Base-by-base conservation (phyloP, 164 flowering plant species). In the Platanus orientalis region DNA sequence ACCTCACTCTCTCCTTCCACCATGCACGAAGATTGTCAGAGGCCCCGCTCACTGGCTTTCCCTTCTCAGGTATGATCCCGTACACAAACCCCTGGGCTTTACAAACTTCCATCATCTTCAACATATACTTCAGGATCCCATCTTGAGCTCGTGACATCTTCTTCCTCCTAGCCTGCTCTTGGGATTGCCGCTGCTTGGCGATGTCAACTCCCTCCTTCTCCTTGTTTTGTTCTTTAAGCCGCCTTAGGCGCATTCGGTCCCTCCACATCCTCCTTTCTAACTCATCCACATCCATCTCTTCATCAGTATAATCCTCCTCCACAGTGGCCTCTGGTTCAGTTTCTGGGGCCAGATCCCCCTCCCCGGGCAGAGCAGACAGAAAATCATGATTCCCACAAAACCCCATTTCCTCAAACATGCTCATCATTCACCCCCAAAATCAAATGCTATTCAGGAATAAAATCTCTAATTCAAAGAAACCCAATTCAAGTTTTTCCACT, bases 121-220 rank as follows among this genome's bases (percentile, higher is more conserved):
- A 29, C 96, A 89, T 88, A 69, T 90, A 90, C 24, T 85, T 87
- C 61, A 90, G 70, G 60, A 90, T 87, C 60, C 91, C 93, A 69
- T 90, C 97, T 63, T 90, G 94, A 0, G 94, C 97, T 53, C 97
- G 68, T 0, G 97, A 90, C 97, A 90, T 90, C 71, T 90, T 90
- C 76, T 86, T 90, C 75, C 92, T 79, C 59, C 92, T 72, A 0
- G 94, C 96, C 75, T 90, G 96, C 71, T 89, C 87, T 39, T 78
- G 84, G 0, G 86, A 78, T 51, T 82, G 86, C 28, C 76, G 57
- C 64, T 80, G 86, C 60, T 79, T 79, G 1, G 73, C 81, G 4
- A 58, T 48, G 30, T 79, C 83, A 12, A 73, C 71, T 4, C 74
- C 72, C 17, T 76, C 85, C 64, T 79, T 82, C 12, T 73, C 73